Evolutionary conservation across 352 stramenopile species (phyloP).

Genomic region (Blastocystis sp.): DNA sequence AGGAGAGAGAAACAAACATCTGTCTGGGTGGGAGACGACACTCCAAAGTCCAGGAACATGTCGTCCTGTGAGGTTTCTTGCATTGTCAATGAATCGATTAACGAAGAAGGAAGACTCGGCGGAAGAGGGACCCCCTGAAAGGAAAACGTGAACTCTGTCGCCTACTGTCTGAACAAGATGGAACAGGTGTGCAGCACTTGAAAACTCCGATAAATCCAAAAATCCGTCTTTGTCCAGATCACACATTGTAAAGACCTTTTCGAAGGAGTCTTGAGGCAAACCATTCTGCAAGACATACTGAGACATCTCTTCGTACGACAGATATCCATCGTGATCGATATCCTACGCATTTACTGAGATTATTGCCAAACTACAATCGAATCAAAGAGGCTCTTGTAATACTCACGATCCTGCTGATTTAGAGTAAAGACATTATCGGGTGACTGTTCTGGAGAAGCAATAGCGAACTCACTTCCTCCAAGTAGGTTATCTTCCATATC

Average conservation of each 20-base stretch:
- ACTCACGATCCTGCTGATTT: not conserved
- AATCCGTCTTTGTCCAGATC: constrained; percentile 34
- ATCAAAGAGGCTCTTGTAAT: not conserved
- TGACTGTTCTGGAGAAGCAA: not conserved
- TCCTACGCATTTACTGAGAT: not conserved
- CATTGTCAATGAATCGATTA: not conserved
- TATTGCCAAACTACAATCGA: not conserved
- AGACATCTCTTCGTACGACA: not conserved
- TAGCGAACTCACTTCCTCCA: not conserved
- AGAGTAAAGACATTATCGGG: not conserved
- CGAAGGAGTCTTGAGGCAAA: not conserved
- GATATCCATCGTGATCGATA: constrained; percentile 27
- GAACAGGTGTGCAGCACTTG: not conserved
- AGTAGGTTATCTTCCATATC: not conserved
- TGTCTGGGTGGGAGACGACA: not conserved
- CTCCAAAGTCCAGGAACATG: not conserved
- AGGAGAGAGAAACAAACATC: not conserved
- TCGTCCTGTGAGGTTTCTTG: not conserved
- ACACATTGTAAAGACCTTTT: constrained; percentile 18
- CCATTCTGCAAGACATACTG: not conserved
- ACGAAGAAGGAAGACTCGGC: not conserved
- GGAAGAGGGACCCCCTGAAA: constrained; percentile 14
- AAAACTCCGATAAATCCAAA: constrained; percentile 17
- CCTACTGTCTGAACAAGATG: not conserved
- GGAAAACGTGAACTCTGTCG: not conserved